Evolutionary conservation across 139 green algal genomes (phyloP).

Genomic region (Ettlia oleoabundans): DNA sequence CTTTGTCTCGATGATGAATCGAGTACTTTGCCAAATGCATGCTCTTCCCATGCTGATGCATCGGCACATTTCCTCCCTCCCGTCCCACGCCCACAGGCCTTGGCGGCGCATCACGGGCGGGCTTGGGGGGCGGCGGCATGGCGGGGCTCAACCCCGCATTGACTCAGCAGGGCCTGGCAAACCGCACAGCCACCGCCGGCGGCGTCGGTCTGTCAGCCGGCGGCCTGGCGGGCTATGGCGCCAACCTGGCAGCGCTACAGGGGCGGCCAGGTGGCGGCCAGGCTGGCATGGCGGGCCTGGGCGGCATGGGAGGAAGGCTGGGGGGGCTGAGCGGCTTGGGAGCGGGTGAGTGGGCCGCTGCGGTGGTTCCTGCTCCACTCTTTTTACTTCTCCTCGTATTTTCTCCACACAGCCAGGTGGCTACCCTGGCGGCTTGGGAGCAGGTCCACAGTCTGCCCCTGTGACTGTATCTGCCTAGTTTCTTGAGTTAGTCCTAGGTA

Average conservation of each 20-base stretch:
- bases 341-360: not conserved
- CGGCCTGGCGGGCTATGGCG: slow-evolving; percentile 13
- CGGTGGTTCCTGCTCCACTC: too few relatives aligned
- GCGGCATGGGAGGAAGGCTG: slow-evolving; percentile 17
- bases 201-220: not conserved
- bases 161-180: slow-evolving; percentile 40
- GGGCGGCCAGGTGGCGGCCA: not conserved
- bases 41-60: too few relatives aligned
- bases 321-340: slow-evolving; percentile 28
- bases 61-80: too few relatives aligned
- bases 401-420: too few relatives aligned
- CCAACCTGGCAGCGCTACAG: slow-evolving; percentile 33
- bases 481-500: too few relatives aligned
- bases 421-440: too few relatives aligned
- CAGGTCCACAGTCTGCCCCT: too few relatives aligned
- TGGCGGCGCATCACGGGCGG: not conserved
- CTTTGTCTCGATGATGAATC: too few relatives aligned
- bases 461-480: not conserved
- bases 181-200: slow-evolving; percentile 1
- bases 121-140: slow-evolving; percentile 8
- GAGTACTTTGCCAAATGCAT: too few relatives aligned
- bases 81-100: not conserved
- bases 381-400: too few relatives aligned
- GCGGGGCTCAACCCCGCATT: slow-evolving; percentile 24
- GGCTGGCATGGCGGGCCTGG: slow-evolving; percentile 17